phyloP scores from a whole-genome alignment of 495 filamentous ascomycete genomes.

The Tuber aestivum region DNA sequence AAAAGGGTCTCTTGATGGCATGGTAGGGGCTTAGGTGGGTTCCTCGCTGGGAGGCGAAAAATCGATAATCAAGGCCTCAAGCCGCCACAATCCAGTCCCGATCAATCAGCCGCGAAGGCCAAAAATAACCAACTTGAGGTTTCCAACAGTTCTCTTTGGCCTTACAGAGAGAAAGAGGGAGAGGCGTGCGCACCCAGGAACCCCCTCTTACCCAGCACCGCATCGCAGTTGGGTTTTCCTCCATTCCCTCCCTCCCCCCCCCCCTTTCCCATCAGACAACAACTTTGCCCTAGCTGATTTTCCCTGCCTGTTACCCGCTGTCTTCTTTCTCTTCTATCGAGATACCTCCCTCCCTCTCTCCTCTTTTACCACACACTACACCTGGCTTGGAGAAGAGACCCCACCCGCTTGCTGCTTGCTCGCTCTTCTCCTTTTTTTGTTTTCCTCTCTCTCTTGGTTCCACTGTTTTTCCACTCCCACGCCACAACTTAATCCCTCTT shows the following conservation, averaged over 20 bases:
- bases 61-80: conserved; percentile 11
- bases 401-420: conserved; percentile 23
- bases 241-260: not conserved
- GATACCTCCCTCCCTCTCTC: conserved; percentile 22
- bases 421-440: conserved; percentile 27
- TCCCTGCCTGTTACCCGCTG: conserved; percentile 6
- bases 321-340: conserved; percentile 16
- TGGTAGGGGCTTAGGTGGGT: not conserved
- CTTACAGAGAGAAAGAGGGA: not conserved
- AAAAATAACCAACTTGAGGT: conserved; percentile 33
- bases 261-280: not conserved
- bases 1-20: not conserved
- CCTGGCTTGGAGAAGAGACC: conserved; percentile 27
- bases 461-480: conserved; percentile 16
- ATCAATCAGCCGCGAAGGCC: conserved; percentile 29
- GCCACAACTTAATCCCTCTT: conserved; percentile 23
- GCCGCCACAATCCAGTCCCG: conserved; percentile 22
- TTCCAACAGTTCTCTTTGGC: conserved; percentile 21
- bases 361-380: conserved; percentile 29
- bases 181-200: conserved; percentile 1
- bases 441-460: conserved; percentile 8
- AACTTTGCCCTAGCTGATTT: conserved; percentile 1
- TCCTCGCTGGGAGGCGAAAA: not conserved
- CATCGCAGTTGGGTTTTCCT: not conserved
- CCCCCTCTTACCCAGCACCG: not conserved